Evolutionary conservation across 1,139 yeast species (phyloP), one percentile per base, ranked within the genome.

Genomic region (Magnusiomyces paraingens): DNA sequence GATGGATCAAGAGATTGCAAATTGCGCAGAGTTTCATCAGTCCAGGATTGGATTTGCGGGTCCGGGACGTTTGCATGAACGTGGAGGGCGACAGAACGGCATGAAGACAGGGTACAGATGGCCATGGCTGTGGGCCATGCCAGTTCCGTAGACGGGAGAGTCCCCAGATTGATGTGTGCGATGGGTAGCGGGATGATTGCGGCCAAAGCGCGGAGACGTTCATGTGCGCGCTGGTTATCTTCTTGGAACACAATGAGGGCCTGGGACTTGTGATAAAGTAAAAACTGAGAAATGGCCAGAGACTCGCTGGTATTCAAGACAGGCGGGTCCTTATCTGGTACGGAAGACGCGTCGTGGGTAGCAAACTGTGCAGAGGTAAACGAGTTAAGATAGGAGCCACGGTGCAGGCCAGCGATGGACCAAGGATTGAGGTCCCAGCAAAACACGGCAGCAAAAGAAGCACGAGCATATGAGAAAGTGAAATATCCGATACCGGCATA

Each of bases 401-500:
- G 32, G 8, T 5, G 32, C 32, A 26, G 32, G 32, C 32, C 8
- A 4, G 32, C 32, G 32, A n/a, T 26, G 32, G 32, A 26, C 32
- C 93, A 88, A 0, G 90, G 88, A 63, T 89, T 89, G 48, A 89
- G 70, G 60, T 89, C 96, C 89, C 95, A 89, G 64, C 95, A 83
- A 49, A 83, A 76, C 0, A 86, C 70, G 17, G 71, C 70, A 12
- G 66, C 58, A 39, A 55, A 44, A 0, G 78, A 76, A 42, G 76
- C 73, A 50, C 71, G 72, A 49, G 86, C 72, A 63, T 89, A 89
- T 47, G 88, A 78, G 39, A 89, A 70, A 3, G 91, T 79, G 66
- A 89, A 89, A 67, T 89, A 89, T 1, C 96, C 96, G 52, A 89
- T 88, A 0, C 96, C 96, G 35, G 87, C 82, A 65, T 88, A 89